Base-by-base conservation (phyloP, 192 early-diverging fungal genomes). In the Coemansia pectinata region DNA sequence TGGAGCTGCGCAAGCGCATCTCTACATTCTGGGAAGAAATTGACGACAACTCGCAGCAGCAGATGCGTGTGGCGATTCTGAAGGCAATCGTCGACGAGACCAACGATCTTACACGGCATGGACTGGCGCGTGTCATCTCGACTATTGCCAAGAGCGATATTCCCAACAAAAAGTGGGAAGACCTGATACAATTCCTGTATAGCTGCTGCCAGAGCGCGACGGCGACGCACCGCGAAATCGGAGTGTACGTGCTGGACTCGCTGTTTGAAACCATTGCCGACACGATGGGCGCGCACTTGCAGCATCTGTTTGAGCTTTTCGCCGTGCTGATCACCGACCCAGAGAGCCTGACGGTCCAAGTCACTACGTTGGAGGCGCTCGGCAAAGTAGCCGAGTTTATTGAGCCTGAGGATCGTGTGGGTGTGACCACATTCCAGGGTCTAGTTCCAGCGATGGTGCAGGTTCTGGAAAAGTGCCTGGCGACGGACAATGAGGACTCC, bases 191-290 rank as follows among this genome's bases (percentile, higher is more conserved):
- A 63, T 92, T 94, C 70, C 86, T 97, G 42, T 93, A 91, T 76
- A 81, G 91, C 73, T 91, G 90, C 72, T 93, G 92, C 68, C 88
- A 86, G 62, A 95, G 92, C 69, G 52, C 86, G 53, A 87, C 77
- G 15, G 83, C 89, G 5, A 84, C 83, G 52, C 93, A 96, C 63
- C 92, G 94, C 19, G 93, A 90, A 75, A 89, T 96, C 52, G 95
- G 94, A 36, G 85, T 94, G 10, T 96, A 91, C 62, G 90, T 93
- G 15, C 79, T 97, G 41, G 93, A 92, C 73, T 87, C 93, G 47
- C 83, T 97, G 62, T 95, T 95, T 74, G 95, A 97, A 64, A 89
- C 90, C 1, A 89, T 93, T 64, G 86, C 91, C 15, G 94, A 96
- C 62, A 71, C 61, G 38, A 68, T 84, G 71, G 61, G 71, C 15